Percentiles rank a stretch among this genome's conserved stretches.
These are phyloP conservation scores for Trifolium subterraneum DNA, from an alignment of 306 rosid species.

Conservation along the genomic window DNA sequence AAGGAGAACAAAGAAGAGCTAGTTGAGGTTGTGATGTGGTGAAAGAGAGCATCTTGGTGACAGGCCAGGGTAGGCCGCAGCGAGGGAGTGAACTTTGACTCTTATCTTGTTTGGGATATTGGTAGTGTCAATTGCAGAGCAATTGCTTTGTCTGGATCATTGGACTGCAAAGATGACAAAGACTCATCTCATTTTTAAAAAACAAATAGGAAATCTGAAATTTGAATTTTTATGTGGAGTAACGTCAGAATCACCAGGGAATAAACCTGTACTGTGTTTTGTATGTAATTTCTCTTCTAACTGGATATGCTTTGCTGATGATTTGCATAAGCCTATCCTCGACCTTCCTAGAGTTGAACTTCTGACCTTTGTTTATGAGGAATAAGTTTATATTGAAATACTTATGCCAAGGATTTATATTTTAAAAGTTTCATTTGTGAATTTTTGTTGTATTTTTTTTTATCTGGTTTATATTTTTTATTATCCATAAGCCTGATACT, in stretches of 20 bases:
- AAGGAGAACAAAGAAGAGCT: slow-evolving; percentile 9
- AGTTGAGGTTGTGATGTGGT: slow-evolving; percentile 4
- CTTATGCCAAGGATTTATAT: not conserved
- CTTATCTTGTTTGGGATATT: slow-evolving; percentile 13
- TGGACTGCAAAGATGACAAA: slow-evolving; percentile 13
- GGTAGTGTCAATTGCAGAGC: slow-evolving; percentile 31
- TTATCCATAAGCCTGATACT: slow-evolving; percentile 11
- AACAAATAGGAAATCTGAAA: slow-evolving; percentile 26
- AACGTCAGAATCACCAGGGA: slow-evolving; percentile 20
- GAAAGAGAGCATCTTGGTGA: slow-evolving; percentile 23
- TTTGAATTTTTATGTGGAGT: slow-evolving; percentile 4
- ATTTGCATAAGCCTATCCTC: not conserved
- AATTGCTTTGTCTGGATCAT: slow-evolving; percentile 7
- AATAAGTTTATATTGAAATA: slow-evolving; percentile 27
- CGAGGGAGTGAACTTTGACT: slow-evolving; percentile 30
- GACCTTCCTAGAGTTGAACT: slow-evolving; percentile 28
- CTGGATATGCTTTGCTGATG: slow-evolving; percentile 2
- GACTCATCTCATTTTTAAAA: slow-evolving; percentile 14
- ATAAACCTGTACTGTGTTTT: slow-evolving; percentile 3
- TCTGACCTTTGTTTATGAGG: slow-evolving; percentile 12
- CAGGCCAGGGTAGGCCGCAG: slow-evolving; percentile 12
- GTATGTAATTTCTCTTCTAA: slow-evolving; percentile 22
- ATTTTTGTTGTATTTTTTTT: not conserved
- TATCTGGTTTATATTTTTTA: not conserved
- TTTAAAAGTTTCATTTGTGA: slow-evolving; percentile 4